Conservation (phyloP, 106 monocot species). For the Gastrodia elata region DNA sequence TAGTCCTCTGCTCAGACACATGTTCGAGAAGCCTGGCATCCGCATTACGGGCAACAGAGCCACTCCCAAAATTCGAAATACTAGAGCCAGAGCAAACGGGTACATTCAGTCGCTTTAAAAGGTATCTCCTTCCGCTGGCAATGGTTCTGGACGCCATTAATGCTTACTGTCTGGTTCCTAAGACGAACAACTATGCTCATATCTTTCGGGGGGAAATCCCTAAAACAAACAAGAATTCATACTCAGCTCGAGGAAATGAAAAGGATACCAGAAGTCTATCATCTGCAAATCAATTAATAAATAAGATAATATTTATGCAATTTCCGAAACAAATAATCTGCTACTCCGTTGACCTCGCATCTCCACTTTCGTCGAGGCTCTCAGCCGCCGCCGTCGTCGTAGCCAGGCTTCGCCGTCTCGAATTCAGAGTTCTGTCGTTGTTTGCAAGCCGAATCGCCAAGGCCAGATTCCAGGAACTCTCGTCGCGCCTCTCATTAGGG, state of each 20-base stretch:
- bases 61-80: conserved; percentile 27
- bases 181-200: conserved; percentile 26
- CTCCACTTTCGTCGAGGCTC: no score
- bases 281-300: neutral
- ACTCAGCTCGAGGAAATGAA: neutral
- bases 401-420: no score
- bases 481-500: no score
- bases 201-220: conserved; percentile 18
- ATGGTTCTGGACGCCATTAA: conserved; percentile 60
- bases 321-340: no score
- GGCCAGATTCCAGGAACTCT: no score
- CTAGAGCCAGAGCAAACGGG: conserved; percentile 22
- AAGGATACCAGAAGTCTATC: neutral
- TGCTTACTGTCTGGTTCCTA: conserved; percentile 11
- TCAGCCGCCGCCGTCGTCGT: no score
- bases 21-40: conserved; percentile 4
- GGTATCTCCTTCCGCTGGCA: conserved; percentile 30
- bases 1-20: conserved; percentile 1
- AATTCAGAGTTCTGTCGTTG: no score
- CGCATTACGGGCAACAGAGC: conserved; percentile 13
- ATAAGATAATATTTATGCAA: no score
- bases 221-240: conserved; percentile 10
- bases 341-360: no score
- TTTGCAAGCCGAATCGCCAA: no score
- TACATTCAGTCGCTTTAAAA: conserved; percentile 30